Evolutionary conservation across 2,329 filamentous ascomycete species (phyloP), one percentile per base, ranked within the genome.

Genomic region (Colletotrichum siamense): DNA sequence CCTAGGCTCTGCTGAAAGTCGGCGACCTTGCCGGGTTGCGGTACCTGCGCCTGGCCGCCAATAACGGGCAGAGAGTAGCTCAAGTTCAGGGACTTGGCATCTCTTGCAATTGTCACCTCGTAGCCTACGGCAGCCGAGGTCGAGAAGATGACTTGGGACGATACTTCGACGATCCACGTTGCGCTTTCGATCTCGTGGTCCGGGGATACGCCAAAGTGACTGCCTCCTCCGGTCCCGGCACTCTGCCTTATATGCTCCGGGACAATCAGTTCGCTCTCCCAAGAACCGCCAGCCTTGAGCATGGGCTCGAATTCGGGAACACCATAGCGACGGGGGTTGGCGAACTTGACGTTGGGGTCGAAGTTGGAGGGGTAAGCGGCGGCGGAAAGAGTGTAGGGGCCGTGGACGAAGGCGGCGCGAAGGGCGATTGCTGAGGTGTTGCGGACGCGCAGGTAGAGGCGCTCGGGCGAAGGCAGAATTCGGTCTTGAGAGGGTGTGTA

Each of bases 91-190:
- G 95, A 97, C 82, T 95, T 95, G 82, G 95, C 92, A 83, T 99
- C 96, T 71, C 96, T 91, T 32, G 95, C 95, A 36, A 99, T 89
- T 44, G 98, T 85, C 28, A 99, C 84, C 83, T 99, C 97, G 83
- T 95, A 99, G 79, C 94, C 92, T 5, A 99, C 96, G 15, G 94
- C 93, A 2, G 96, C 97, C 36, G 95, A 96, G 32, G 91, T 93
- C 4, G 97, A 99, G 84, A 99, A 99, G 64, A 99, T 92, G 77
- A 99, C 95, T 85, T 99, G 97, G 18, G 95, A 98, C 49, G 95
- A 89, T 61, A 99, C 92, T 85, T 99, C 97, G 62, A 99, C 92
- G 70, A 98, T 89, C 97, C 97, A 99, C 26, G 93, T 94, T 70
- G 94, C 92, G 77, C 90, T 93, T 76, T 91, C 88, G 32, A 83